Percentiles rank a stretch among this genome's conserved stretches.
These are phyloP conservation scores for Botryotinia narcissicola DNA, from an alignment of 2,329 filamentous ascomycete genomes.

Conservation along the genomic window DNA sequence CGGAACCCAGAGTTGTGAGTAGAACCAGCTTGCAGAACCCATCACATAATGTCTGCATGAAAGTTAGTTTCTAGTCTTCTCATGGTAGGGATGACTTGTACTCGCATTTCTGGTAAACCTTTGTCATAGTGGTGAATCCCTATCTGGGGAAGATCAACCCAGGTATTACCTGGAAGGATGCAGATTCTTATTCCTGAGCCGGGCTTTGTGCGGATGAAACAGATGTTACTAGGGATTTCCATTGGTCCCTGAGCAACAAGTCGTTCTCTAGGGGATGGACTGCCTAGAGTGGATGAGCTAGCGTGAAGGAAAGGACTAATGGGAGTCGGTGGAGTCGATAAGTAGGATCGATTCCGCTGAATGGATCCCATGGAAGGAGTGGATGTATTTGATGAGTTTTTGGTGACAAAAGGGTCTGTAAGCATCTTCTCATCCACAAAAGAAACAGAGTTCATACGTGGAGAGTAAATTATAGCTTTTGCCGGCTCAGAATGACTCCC, in stretches of 20 bases:
- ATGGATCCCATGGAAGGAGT: neutral
- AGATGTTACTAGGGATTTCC: neutral
- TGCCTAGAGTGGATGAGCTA: neutral
- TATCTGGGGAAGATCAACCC: neutral
- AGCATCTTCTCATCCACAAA: neutral
- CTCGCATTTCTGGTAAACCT: neutral
- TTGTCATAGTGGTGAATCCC: neutral
- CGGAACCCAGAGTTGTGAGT: neutral
- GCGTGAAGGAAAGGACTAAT: neutral
- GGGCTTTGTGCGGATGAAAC: neutral
- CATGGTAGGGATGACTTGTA: rapidly evolving
- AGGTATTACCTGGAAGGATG: neutral
- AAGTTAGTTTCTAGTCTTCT: neutral
- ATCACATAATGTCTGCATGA: neutral
- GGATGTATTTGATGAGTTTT: neutral
- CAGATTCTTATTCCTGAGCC: neutral
- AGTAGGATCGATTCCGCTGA: too few relatives aligned
- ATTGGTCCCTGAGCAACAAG: neutral
- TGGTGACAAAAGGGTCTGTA: neutral
- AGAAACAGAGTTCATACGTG: neutral
- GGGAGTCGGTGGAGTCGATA: neutral
- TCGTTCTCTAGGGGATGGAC: neutral
- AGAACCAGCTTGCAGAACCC: neutral
- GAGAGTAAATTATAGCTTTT: neutral
- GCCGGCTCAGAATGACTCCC: neutral